Base-by-base conservation (phyloP, 2,329 filamentous ascomycete species). In the Seiridium unicorne region DNA sequence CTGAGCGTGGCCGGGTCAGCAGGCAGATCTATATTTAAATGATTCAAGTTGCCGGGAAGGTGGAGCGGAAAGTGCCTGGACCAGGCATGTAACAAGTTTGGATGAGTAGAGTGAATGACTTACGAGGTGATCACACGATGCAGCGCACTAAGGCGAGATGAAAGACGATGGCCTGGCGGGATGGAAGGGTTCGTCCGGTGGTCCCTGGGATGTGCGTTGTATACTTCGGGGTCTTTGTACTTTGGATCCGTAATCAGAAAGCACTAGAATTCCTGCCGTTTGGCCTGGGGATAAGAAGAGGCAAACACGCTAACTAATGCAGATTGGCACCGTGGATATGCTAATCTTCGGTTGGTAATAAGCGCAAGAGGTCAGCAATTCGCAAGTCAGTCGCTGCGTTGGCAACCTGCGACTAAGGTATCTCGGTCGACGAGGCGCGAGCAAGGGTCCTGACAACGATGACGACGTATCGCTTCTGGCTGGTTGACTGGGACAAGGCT, bases 401-500 rank as follows among this genome's bases (percentile, higher is more conserved):
- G 49, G 49, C 49, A 13, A 13, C 38, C 38, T 1, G 47, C 47
- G 11, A 26, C 35, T 26, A 32, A 49, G 26, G 47, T 49, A 49
- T 49, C 49, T 53, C 49, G 49, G 49, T 35, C 35, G 32, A 53
- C 51, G 54, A 57, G 54, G 54, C 54, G 44, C 9, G 38, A 55
- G 40, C 40, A 46, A 57, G 55, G 44, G 42, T 51, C 55, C 55
- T 49, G 55, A 32, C 32, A 18, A 51, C 44, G 34, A 51, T 58
- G 46, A 51, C 46, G 46, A 40, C 44, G 44, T 49, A 40, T 55
- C 38, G 46, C 46, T 49, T 26, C 32, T 46, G 54, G 26, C 54
- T 57, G 44, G 36, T 26, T 47, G 31, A 42, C 40, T 49, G 31
- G 46, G 63, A 66, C 67, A 64, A 72, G 70, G 70, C 70, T 72